Evolutionary conservation across 805 yeast species (phyloP), one percentile per base, ranked within the genome.

Genomic region (Metschnikowia matae): DNA sequence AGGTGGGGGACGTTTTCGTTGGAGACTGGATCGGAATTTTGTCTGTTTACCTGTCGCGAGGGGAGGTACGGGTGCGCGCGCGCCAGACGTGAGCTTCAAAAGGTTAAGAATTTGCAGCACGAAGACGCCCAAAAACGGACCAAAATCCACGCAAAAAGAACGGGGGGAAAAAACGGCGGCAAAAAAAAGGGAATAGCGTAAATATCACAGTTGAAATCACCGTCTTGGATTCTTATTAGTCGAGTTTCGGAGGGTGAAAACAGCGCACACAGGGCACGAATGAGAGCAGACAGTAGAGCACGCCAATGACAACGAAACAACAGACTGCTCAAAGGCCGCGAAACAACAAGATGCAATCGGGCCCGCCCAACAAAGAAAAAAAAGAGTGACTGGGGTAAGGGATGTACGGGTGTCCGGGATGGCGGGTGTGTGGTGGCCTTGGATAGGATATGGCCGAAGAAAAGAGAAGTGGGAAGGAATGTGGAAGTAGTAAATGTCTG

Each of bases 351-450:
- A 13, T 37, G 26, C 40, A n/a, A 37, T 6, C 40, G 14, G n/a
- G 6, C 10, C 13, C 26, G 23, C 21, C 23, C 23, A 37, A 37
- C 23, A 18, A 32, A 10, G 20, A 21, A 52, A 52, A 52, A 52
- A 14, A 52, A 14, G 55, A 52, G 39, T 47, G 55, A 52, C 55
- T 50, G 40, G 53, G 48, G 54, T 51, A 39, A 49, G 54, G 34
- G 21, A 23, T 34, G 44, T 42, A 33, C 45, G 38, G 38, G 26
- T 15, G 17, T 40, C n/a, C 35, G 35, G 21, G 15, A 10, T 7
- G 2, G 29, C 3, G 3, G 20, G 20, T 2, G 20, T 2, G 20
- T 18, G 20, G 41, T 26, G 14, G 41, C 41, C n/a, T 29, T 8
- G 13, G 14, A 18, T 41, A 36, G 37, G 8, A 6, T 10, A 26